A percentile compares a stretch with the other conserved stretches of the same genome.
Conservation (phyloP, 345 rosid species). For the Balakata baccata region DNA sequence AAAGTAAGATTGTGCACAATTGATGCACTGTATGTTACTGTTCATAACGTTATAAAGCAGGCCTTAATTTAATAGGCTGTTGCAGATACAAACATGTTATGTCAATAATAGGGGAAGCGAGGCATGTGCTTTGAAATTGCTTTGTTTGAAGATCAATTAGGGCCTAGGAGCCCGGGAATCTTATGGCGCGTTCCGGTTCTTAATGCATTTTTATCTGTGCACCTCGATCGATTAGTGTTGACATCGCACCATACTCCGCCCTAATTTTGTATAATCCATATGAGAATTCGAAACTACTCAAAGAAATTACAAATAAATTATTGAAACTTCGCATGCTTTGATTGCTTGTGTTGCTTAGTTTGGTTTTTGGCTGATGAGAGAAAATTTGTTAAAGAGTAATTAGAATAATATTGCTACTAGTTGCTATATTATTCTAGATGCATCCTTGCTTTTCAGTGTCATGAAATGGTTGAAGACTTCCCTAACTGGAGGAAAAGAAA, state of each 20-base stretch:
- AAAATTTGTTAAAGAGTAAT: not conserved
- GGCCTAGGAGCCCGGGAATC: slow-evolving; percentile 5
- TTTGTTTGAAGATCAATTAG: slow-evolving; percentile 8
- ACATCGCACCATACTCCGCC: slow-evolving; percentile 3
- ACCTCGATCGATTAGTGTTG: slow-evolving; percentile 2
- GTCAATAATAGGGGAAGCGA: slow-evolving; percentile 19
- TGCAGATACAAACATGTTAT: slow-evolving; percentile 24
- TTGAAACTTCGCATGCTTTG: not conserved
- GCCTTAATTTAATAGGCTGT: slow-evolving; percentile 1
- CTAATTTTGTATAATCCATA: slow-evolving; percentile 1
- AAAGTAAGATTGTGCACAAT: too few species aligned
- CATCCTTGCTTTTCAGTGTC: too few species aligned
- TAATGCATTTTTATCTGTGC: slow-evolving; percentile 17
- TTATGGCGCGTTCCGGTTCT: not conserved
- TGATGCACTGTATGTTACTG: not conserved
- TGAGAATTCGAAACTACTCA: not conserved
- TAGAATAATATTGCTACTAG: not conserved
- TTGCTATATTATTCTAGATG: not conserved
- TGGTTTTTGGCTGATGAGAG: not conserved
- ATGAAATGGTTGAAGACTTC: not conserved
- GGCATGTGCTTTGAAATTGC: slow-evolving; percentile 18
- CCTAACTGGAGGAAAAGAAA: not conserved
- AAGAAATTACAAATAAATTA: not conserved
- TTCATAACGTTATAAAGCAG: not conserved
- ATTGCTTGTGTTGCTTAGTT: not conserved